These are phyloP conservation scores for Paramecium caudatum DNA, from an alignment of 73 alveolate species.

Conservation along the genomic window DNA sequence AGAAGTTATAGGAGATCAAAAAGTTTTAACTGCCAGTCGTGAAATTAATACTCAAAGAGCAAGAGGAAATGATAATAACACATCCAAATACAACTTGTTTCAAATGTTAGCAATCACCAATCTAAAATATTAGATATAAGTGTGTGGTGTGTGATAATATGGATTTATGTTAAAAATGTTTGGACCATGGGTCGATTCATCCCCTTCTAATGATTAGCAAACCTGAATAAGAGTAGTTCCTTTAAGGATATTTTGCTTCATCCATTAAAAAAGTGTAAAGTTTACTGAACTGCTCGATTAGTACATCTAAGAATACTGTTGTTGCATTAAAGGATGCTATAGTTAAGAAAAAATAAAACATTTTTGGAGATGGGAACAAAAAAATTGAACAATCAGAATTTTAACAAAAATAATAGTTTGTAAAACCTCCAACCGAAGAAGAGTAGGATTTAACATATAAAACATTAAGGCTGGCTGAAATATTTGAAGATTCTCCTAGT, in stretches of 20 bases:
- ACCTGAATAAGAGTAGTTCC: constrained; percentile 6
- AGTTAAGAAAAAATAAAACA: background rate
- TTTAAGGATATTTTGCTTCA: background rate
- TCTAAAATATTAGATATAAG: background rate
- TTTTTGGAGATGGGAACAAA: constrained; percentile 44
- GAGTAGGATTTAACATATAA: background rate
- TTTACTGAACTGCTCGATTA: background rate
- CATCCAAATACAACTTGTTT: constrained; percentile 45
- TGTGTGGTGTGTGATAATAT: constrained; percentile 34
- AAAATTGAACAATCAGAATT: too few species aligned
- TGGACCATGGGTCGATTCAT: background rate
- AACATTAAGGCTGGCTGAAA: background rate
- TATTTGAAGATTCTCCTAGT: background rate
- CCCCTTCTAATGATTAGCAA: constrained; percentile 33
- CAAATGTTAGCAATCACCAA: constrained; percentile 6
- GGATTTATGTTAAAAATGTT: constrained; percentile 1
- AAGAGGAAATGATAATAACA: background rate
- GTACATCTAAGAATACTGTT: background rate
- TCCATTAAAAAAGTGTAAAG: background rate
- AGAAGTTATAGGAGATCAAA: background rate
- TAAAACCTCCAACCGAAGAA: constrained; percentile 3
- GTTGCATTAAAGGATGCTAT: background rate
- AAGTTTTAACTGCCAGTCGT: background rate
- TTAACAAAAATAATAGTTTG: background rate
- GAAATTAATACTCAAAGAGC: background rate